These are phyloP conservation scores for Botryotinia narcissicola DNA, from an alignment of 2,329 filamentous ascomycete genomes.

Conservation along the genomic window DNA sequence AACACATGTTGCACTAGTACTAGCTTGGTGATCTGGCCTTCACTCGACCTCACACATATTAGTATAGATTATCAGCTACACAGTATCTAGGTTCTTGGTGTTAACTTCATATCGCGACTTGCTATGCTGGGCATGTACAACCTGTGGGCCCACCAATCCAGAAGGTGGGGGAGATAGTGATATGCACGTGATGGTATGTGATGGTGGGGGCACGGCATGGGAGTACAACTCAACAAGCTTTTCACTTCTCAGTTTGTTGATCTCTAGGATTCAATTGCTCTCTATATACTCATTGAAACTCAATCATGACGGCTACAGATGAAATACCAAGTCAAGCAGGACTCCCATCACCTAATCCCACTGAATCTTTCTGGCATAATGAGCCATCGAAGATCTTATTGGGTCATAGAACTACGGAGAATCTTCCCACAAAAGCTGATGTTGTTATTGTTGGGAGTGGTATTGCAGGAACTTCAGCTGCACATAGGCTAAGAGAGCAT, in stretches of 20 bases:
- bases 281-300: neutral
- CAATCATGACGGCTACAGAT: constrained; percentile 8
- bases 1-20: neutral
- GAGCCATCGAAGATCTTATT: constrained; percentile 62
- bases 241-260: neutral
- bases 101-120: neutral
- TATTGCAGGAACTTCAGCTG: constrained; percentile 72
- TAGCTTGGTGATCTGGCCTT: neutral
- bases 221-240: neutral
- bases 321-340: constrained; percentile 26
- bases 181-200: constrained; percentile 1
- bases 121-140: neutral
- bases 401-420: constrained; percentile 64
- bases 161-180: constrained; percentile 10
- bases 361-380: constrained; percentile 70
- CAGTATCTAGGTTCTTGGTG: neutral
- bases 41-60: neutral
- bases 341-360: constrained; percentile 60
- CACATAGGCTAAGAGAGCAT: constrained; percentile 56
- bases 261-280: neutral
- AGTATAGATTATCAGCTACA: neutral
- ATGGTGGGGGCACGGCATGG: neutral
- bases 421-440: constrained; percentile 62
- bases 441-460: constrained; percentile 73
- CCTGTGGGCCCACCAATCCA: neutral